Conservation (phyloP, 164 flowering plant species). For the Magnolia kwangsiensis region DNA sequence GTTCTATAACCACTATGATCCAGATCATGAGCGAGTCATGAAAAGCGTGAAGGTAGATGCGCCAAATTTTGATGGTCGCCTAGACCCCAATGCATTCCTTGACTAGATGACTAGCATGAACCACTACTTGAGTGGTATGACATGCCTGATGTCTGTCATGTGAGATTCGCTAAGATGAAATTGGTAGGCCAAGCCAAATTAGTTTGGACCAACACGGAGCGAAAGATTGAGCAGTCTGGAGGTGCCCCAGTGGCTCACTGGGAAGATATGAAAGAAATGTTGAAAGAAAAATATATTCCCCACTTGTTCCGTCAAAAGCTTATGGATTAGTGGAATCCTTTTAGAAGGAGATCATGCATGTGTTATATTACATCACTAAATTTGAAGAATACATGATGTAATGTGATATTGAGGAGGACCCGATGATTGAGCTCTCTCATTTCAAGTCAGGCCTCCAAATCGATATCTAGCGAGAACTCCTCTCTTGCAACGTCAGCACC, state of each 20-base stretch:
- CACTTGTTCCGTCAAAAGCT: background rate
- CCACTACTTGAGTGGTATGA: background rate
- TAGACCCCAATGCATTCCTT: background rate
- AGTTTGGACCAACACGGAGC: background rate
- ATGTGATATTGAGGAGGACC: too few species aligned
- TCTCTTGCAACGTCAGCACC: too few species aligned
- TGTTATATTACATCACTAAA: background rate
- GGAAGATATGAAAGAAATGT: background rate
- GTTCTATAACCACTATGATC: too few species aligned
- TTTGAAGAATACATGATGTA: background rate
- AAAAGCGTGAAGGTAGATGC: background rate
- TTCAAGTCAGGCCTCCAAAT: too few species aligned
- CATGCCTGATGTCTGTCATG: background rate
- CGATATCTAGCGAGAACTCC: too few species aligned
- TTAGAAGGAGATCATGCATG: background rate
- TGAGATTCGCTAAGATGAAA: background rate
- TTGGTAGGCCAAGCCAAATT: background rate
- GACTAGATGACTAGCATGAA: background rate
- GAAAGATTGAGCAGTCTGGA: background rate
- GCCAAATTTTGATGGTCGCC: background rate
- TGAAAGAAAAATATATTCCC: background rate
- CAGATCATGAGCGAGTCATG: too few species aligned
- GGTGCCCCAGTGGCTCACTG: background rate
- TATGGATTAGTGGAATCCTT: background rate
- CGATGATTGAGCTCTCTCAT: too few species aligned